These are phyloP conservation scores for Exobasidium rhododendri DNA, from an alignment of 1,284 basidiomycete species.

Conservation along the genomic window DNA sequence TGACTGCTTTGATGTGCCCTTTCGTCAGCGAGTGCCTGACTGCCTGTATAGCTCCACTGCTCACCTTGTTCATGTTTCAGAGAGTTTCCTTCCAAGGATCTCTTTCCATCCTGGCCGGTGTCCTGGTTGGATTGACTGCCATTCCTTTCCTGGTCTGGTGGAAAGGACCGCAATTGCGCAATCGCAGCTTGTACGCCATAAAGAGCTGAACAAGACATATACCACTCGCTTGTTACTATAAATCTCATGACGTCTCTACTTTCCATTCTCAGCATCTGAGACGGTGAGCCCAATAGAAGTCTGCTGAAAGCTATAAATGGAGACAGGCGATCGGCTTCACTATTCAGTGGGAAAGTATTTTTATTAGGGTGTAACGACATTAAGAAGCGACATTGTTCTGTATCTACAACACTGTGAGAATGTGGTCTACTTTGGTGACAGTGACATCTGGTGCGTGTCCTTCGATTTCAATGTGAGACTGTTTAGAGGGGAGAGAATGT, in stretches of 20 bases:
- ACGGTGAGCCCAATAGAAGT: too few relatives aligned
- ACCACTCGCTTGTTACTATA: too few relatives aligned
- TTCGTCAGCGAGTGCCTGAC: not conserved
- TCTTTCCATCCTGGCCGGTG: not conserved
- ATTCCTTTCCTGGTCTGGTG: not conserved
- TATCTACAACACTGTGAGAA: slow-evolving; percentile 34
- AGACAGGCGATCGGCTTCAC: too few relatives aligned
- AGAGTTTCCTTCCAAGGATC: not conserved
- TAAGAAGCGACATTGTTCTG: too few relatives aligned
- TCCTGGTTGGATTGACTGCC: not conserved
- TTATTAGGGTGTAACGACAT: too few relatives aligned
- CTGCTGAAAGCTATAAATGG: too few relatives aligned
- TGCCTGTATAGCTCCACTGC: not conserved
- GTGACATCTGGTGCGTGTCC: slow-evolving; percentile 39
- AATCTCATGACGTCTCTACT: too few relatives aligned
- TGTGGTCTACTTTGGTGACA: slow-evolving; percentile 42
- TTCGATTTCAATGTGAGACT: slow-evolving; percentile 45
- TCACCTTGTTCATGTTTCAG: not conserved
- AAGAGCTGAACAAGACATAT: too few relatives aligned
- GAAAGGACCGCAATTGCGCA: not conserved
- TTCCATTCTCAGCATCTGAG: too few relatives aligned
- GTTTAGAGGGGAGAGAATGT: too few relatives aligned
- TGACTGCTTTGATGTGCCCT: not conserved
- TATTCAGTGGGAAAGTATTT: too few relatives aligned
- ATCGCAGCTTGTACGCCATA: not conserved